These are phyloP conservation scores for Erigeron canadensis DNA, from an alignment of 129 eudicot species.

Conservation along the genomic window DNA sequence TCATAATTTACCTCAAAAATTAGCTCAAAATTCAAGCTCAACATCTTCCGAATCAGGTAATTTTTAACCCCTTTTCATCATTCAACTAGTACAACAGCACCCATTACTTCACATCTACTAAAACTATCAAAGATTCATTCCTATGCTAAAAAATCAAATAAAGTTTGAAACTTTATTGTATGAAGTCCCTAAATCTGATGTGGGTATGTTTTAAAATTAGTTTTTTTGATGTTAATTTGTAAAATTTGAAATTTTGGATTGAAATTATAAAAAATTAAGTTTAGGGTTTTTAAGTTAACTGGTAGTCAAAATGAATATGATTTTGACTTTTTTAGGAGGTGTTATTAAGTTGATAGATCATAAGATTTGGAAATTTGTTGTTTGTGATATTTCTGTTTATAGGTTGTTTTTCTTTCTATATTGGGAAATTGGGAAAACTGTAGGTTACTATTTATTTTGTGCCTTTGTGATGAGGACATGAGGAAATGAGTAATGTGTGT, in stretches of 20 bases:
- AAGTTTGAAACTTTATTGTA: neutral
- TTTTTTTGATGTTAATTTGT: no score
- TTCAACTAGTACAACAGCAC: constrained; percentile 1
- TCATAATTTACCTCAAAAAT: neutral
- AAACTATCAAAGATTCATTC: neutral
- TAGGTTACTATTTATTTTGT: neutral
- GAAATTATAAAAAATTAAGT: neutral
- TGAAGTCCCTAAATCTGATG: no score
- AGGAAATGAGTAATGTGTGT: constrained; percentile 17
- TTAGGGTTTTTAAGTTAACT: neutral
- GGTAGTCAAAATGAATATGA: neutral
- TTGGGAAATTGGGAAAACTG: constrained; percentile 12
- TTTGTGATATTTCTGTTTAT: neutral
- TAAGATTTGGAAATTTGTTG: constrained; percentile 15
- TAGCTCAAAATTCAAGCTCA: constrained; percentile 13
- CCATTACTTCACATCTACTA: constrained; percentile 7
- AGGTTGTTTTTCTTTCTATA: constrained; percentile 22
- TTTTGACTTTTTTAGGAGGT: constrained; percentile 17
- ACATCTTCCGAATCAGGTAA: constrained; percentile 22
- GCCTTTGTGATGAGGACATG: constrained; percentile 9
- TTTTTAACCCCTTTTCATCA: constrained; percentile 5
- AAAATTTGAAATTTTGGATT: neutral
- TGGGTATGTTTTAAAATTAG: no score
- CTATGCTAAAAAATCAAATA: neutral
- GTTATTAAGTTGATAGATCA: constrained; percentile 12